phyloP scores from a whole-genome alignment of 2,329 filamentous ascomycete genomes.

The Cladosporium phlei region DNA sequence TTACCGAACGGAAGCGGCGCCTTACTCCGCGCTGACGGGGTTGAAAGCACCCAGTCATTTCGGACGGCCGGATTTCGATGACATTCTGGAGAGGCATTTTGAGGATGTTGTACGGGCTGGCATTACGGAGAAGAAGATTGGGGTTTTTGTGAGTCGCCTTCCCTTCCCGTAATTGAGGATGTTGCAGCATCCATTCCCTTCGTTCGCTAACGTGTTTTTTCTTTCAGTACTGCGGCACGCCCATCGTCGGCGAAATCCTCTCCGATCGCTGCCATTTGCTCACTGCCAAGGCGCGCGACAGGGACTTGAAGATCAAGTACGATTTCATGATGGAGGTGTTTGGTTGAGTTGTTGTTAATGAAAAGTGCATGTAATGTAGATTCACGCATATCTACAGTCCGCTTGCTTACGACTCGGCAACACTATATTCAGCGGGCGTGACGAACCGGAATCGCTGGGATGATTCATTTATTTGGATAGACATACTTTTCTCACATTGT shows the following conservation, averaged over 20 bases:
- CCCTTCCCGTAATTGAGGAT: neutral
- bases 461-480: no score
- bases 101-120: constrained; percentile 45
- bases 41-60: constrained; percentile 52
- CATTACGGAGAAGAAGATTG: constrained; percentile 43
- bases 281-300: constrained; percentile 48
- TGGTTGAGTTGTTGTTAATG: constrained; percentile 34
- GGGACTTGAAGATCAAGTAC: constrained; percentile 51
- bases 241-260: constrained; percentile 52
- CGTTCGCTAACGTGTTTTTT: neutral
- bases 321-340: constrained; percentile 58
- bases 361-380: no score
- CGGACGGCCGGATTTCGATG: constrained; percentile 50
- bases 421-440: no score
- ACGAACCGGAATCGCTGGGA: no score
- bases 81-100: constrained; percentile 52
- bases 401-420: no score
- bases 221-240: constrained; percentile 49
- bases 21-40: constrained; percentile 51
- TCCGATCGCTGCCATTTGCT: constrained; percentile 51
- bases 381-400: no score
- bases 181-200: neutral
- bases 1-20: constrained; percentile 49
- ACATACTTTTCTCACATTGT: no score
- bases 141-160: constrained; percentile 39